These are phyloP conservation scores for Mortierella claussenii DNA, from an alignment of 192 early-diverging fungal species.

Conservation along the genomic window DNA sequence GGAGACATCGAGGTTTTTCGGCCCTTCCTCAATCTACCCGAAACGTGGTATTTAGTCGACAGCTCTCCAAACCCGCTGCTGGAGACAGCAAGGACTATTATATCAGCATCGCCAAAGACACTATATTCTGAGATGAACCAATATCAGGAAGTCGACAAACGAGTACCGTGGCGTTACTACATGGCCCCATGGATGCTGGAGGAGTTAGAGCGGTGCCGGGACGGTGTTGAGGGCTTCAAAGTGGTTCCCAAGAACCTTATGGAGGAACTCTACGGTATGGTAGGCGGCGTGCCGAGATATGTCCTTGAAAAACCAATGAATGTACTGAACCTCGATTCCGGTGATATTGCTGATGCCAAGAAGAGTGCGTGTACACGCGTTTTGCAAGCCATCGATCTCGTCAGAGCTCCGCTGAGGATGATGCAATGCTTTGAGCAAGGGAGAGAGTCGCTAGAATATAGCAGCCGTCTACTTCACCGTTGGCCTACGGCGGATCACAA, in stretches of 20 bases:
- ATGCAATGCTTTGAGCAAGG: too few relatives aligned
- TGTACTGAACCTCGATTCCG: not conserved
- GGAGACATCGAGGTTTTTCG: constrained; percentile 12
- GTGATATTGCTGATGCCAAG: not conserved
- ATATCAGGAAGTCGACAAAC: constrained; percentile 20
- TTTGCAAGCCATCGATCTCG: too few relatives aligned
- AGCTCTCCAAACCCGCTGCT: constrained; percentile 8
- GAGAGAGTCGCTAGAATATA: too few relatives aligned
- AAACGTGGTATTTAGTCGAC: constrained; percentile 34
- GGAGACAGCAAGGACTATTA: constrained; percentile 8
- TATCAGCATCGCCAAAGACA: constrained; percentile 24
- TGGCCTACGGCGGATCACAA: too few relatives aligned
- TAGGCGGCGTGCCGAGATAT: constrained; percentile 37
- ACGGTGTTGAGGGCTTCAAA: constrained; percentile 2
- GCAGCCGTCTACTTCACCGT: too few relatives aligned
- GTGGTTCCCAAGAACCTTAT: constrained; percentile 3
- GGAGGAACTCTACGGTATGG: constrained; percentile 14
- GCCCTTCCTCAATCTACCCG: constrained; percentile 11
- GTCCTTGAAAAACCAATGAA: constrained; percentile 13
- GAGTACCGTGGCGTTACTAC: constrained; percentile 14
- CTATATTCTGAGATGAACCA: constrained; percentile 7
- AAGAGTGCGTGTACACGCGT: too few relatives aligned
- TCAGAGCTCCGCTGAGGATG: too few relatives aligned
- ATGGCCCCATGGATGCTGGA: constrained; percentile 16
- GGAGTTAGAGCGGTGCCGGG: constrained; percentile 8